These are phyloP conservation scores for Debaryomyces singareniensis DNA, from an alignment of 1,139 yeast species.

Conservation along the genomic window DNA sequence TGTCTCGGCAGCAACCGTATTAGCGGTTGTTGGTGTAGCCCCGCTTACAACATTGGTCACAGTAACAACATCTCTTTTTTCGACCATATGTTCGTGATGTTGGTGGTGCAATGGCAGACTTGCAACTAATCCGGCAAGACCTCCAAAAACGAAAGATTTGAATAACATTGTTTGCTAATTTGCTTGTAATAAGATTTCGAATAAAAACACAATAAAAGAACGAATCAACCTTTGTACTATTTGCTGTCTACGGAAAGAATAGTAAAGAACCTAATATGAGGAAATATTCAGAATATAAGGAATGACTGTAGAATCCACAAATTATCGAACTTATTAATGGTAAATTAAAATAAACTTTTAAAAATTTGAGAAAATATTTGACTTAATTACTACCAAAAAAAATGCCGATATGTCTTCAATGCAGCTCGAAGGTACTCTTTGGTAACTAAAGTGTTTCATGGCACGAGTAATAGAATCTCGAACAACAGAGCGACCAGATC, in stretches of 20 bases:
- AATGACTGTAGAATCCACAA: constrained; percentile 13
- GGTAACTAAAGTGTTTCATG: no score
- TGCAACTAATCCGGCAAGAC: constrained; percentile 30
- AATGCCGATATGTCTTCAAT: no score
- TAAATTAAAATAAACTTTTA: not conserved
- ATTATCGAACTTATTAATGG: not conserved
- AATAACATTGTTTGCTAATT: constrained; percentile 38
- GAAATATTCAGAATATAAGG: constrained; percentile 9
- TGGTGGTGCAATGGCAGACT: constrained; percentile 32
- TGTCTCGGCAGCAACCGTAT: not conserved
- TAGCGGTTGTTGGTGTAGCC: not conserved
- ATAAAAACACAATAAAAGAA: constrained; percentile 1
- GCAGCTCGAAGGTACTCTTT: no score
- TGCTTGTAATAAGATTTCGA: constrained; percentile 3
- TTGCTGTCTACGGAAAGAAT: not conserved
- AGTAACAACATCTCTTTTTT: constrained; percentile 25
- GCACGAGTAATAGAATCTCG: no score
- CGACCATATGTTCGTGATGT: constrained; percentile 30
- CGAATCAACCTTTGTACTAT: not conserved
- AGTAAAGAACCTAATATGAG: constrained; percentile 6
- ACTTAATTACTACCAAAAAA: no score
- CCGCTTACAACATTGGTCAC: not conserved
- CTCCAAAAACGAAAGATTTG: constrained; percentile 32
- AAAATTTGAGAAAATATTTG: no score
- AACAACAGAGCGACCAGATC: no score